A percentile compares a stretch with the other conserved stretches of the same genome.
These are phyloP conservation scores for Tolypocladium tundrense DNA, from an alignment of 2,329 filamentous ascomycete species.

Conservation along the genomic window DNA sequence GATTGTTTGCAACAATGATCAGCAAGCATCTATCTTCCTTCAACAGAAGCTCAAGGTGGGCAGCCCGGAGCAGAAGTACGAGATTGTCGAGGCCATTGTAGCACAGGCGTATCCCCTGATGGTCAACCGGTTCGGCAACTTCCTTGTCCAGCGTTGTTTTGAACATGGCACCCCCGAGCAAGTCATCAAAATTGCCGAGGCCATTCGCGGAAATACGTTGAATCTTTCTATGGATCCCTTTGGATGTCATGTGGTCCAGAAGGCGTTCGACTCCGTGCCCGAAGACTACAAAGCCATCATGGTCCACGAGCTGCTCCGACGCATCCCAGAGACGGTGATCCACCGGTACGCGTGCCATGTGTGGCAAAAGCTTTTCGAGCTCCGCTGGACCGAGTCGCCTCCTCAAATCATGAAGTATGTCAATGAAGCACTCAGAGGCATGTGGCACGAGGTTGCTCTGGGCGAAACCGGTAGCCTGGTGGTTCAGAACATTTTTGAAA, in stretches of 20 bases:
- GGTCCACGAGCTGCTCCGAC: slow-evolving; percentile 93
- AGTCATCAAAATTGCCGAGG: slow-evolving; percentile 85
- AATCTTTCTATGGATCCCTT: slow-evolving; percentile 97
- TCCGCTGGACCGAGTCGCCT: slow-evolving; percentile 88
- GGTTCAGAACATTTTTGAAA: slow-evolving; percentile 99
- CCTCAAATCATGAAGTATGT: slow-evolving; percentile 98
- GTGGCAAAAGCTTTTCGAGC: slow-evolving; percentile 98
- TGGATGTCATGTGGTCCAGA: slow-evolving; percentile 95
- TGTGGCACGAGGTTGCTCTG: slow-evolving; percentile 98
- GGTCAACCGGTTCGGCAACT: slow-evolving; percentile 98
- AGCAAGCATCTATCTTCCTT: slow-evolving; percentile 96
- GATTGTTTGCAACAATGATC: slow-evolving; percentile 98
- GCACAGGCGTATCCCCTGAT: slow-evolving; percentile 90
- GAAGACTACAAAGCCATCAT: slow-evolving; percentile 97
- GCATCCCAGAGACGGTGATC: slow-evolving; percentile 95
- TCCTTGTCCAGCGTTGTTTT: slow-evolving; percentile 96
- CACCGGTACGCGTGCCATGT: slow-evolving; percentile 98
- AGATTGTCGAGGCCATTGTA: slow-evolving; percentile 94
- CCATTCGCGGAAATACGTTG: slow-evolving; percentile 87
- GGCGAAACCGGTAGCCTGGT: slow-evolving; percentile 96
- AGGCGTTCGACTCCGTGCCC: slow-evolving; percentile 94
- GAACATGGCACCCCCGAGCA: slow-evolving; percentile 95
- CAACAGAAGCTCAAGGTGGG: slow-evolving; percentile 98
- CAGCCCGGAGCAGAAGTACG: slow-evolving; percentile 88
- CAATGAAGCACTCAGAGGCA: slow-evolving; percentile 85